phyloP scores from a whole-genome alignment of 106 monocot species.

The Apostasia shenzhenica region DNA sequence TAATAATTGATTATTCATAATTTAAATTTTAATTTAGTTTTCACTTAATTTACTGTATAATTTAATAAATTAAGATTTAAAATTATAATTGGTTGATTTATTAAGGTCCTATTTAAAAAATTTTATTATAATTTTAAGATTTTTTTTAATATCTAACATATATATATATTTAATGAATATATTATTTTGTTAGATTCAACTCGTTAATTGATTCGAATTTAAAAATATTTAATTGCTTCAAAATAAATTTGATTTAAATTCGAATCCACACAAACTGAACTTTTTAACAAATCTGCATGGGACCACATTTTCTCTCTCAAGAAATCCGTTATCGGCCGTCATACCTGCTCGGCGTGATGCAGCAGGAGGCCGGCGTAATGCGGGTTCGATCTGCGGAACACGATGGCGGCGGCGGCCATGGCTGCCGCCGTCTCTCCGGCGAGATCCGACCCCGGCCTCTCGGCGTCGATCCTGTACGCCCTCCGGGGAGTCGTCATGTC shows the following conservation, averaged over 20 bases:
- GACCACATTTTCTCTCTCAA: background rate
- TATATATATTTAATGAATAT: too few relatives aligned
- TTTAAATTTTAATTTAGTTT: too few relatives aligned
- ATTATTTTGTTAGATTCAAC: too few relatives aligned
- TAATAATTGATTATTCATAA: too few relatives aligned
- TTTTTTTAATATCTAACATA: too few relatives aligned
- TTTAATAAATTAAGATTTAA: too few relatives aligned
- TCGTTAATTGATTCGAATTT: too few relatives aligned
- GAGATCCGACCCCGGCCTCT: constrained; percentile 19
- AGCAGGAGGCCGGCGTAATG: constrained; percentile 15
- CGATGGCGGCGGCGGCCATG: constrained; percentile 19
- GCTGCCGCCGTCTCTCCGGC: constrained; percentile 23
- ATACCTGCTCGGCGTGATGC: constrained; percentile 20
- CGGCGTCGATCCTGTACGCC: constrained; percentile 18
- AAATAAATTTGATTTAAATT: background rate
- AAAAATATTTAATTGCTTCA: too few relatives aligned
- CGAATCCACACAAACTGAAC: background rate
- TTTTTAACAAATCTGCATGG: background rate
- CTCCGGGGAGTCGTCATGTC: constrained; percentile 24
- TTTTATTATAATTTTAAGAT: too few relatives aligned
- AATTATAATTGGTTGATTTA: too few relatives aligned
- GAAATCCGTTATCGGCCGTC: background rate
- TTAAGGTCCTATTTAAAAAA: too few relatives aligned
- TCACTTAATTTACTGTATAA: too few relatives aligned
- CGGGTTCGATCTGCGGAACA: constrained; percentile 14